Base-by-base conservation (phyloP, 176 grass and related monocot species). In the Elymus sibiricus region DNA sequence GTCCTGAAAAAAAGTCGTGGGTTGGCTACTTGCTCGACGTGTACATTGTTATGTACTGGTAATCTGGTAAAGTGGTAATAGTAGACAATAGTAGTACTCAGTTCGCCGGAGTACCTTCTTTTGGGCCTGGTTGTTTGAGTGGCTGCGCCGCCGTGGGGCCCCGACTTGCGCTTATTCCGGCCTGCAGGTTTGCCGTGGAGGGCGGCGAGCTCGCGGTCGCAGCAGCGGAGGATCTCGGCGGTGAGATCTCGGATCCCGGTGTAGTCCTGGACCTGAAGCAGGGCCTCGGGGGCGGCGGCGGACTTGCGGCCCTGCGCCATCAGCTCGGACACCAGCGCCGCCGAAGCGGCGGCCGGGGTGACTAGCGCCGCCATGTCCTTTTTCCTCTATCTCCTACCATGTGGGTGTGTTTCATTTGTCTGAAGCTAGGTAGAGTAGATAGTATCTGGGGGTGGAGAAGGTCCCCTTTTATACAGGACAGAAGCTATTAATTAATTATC, bases 161-260 rank as follows among this genome's bases (percentile, higher is more conserved):
- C 32, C 32, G 24, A 2, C 74, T 56, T 56, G 21, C 74, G 74
- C 74, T 69, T 85, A 15, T 49, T 4, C 46, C 14, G 14, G 46
- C 74, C 14, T 12, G 9, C n/a, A n/a, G n/a, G 2, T 39, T 44
- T 44, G 42, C 28, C 28, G 64, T 32, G 60, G 17, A 86, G 32
- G 16, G 35, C 75, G 32, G 29, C 75, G 64, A 86, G 84, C 3
- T 75, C 84, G 64, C 84, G 62, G 75, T 86, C 84, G 47, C n/a
- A 86, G 75, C 74, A 86, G 63, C 47, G 34, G 0, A 78, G 47
- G 84, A 86, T 78, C 64, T 86, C n/a, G 2, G 46, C 34, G 24
- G 84, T 16, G 64, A 86, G 84, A 3, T 49, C 46, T 3, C 13
- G 46, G 4, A 49, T 49, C 46, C 46, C 46, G 1, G 46, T 1